Conservation (phyloP, 441 rosid species). For the Arabidopsis hybrid region DNA sequence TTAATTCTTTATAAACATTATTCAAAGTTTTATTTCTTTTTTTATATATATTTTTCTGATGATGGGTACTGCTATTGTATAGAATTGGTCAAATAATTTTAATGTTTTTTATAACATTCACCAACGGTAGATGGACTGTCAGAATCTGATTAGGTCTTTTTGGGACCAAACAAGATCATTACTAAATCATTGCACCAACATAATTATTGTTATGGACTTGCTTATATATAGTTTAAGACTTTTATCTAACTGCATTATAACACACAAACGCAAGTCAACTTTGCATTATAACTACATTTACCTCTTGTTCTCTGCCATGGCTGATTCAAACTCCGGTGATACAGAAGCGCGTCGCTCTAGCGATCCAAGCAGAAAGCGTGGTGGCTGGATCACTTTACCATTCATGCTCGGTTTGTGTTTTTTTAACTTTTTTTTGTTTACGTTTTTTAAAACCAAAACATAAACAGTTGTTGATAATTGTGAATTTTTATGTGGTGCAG, state of each 20-base stretch:
- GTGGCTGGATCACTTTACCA: constrained; percentile 59
- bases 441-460: not conserved
- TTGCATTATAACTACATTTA: not conserved
- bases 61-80: too few species aligned
- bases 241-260: constrained; percentile 17
- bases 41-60: not conserved
- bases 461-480: not conserved
- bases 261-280: not conserved
- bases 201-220: not conserved
- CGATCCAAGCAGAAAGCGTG: constrained; percentile 27
- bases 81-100: too few species aligned
- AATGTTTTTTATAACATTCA: not conserved
- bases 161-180: not conserved
- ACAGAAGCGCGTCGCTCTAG: constrained; percentile 29
- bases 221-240: not conserved
- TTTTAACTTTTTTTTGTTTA: not conserved
- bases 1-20: not conserved
- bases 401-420: constrained; percentile 46
- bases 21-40: not conserved
- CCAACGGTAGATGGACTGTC: constrained; percentile 15
- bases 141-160: constrained; percentile 3
- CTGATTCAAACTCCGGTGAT: not conserved
- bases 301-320: constrained; percentile 14
- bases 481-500: constrained; percentile 33
- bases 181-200: not conserved